Evolutionary conservation across 495 filamentous ascomycete species (phyloP), one percentile per base, ranked within the genome.

Genomic region (Penicillium cinerascens): DNA sequence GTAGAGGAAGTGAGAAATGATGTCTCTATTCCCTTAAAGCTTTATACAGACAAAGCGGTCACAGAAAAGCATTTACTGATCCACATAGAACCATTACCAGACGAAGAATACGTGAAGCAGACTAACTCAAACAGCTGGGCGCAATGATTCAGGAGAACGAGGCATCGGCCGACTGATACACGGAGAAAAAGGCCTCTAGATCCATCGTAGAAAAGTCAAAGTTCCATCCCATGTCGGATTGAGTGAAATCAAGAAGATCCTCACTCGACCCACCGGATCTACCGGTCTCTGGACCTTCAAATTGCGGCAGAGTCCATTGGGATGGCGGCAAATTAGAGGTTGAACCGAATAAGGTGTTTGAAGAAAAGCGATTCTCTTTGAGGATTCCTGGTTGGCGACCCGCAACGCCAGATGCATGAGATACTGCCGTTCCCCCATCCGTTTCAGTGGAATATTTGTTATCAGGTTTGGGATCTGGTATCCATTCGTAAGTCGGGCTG

Each of bases 181-280:
- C 54, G 7, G 71, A 76, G 42, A 73, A 69, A 41, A 76, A 74
- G 0, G 71, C 63, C 25, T 74, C 73, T 15, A 76, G 51, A 46
- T 76, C 73, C 70, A 76, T 73, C 0, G 71, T 74, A 2, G 73
- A 76, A 38, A 76, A 74, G 42, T 76, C 70, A 54, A 76, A 71
- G 42, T 75, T 64, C 71, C 71, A 76, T 13, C 71, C 70, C 66
- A 76, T 73, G 43, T 76, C 73, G 0, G 69, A 66, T 49, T 71
- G 66, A 3, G 71, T 74, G 22, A 76, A 66, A 48, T 76, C 73
- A 2, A 69, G 63, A 1, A 74, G 54, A 41, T 73, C 70, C 7
- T 75, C 69, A 0, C 45, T 63, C 29, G 66, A 68, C 0, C 58
- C 68, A 2, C 56, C 54, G 15, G 65, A 70, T 6, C 59, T 56